Evolutionary conservation across 345 rosid genomes (phyloP), one percentile per base, ranked within the genome.

Genomic region (Iberis pinnata): DNA sequence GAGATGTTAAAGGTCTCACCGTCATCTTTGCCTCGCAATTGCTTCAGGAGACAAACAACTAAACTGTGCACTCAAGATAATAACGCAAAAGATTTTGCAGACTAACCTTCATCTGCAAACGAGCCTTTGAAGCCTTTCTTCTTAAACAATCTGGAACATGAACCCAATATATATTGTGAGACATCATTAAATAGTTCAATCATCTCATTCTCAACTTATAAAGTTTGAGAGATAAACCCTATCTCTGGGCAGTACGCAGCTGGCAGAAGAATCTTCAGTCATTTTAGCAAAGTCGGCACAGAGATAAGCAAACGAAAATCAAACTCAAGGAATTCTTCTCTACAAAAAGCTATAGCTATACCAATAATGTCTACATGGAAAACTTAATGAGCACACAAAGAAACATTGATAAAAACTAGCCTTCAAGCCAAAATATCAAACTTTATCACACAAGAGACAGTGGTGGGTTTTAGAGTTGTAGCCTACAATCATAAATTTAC

Each of bases 11-110:
- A 29, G 40, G 51, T 12, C 69, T 64, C 76, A 92, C 97, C 87
- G 33, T 93, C 99, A 74, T 88, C 90, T 75, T 93, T 93, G 52
- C 99, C 90, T 27, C 97, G 75, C 42, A 85, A 56, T 78, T 74
- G 76, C 88, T 85, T 88, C 70, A 93, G 51, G 60, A 88, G 78
- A 15, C 69, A 68, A 41, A 68, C 72, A 19, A 68, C 72, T 16
- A 68, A 48, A 48, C 63, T 68, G 43, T 68, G 63, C 17, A 68
- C 63, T 61, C 72, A 67, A 18, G 72, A 68, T 18, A 68, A 53
- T 54, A 61, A 20, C 10, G 68, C 72, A 49, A 68, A 68, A 31
- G 35, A 41, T 67, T 88, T 92, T 24, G 98, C 98, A 76, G 73
- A 69, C 58, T 93, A 75, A 39, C 86, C 95, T n/a, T 95, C 93